These are phyloP conservation scores for Rhodamnia rubescens DNA, from an alignment of 345 rosid genomes.

Conservation along the genomic window DNA sequence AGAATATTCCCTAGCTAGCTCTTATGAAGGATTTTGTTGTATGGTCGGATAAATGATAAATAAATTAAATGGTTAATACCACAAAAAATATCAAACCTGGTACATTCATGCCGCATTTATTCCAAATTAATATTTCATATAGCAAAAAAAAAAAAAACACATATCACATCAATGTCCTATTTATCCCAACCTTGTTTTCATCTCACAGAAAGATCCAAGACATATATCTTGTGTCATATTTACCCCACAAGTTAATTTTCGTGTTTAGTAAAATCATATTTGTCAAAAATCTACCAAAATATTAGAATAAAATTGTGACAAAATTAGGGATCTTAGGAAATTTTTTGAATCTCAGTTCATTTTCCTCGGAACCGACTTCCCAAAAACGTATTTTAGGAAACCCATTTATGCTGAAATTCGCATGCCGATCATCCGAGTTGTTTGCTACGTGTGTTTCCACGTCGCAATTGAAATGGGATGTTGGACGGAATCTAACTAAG, in stretches of 20 bases:
- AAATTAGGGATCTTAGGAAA: background rate
- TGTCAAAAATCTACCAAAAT: background rate
- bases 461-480: background rate
- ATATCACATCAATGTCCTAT: background rate
- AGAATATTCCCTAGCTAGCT: background rate
- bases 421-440: background rate
- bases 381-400: background rate
- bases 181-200: background rate
- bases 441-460: background rate
- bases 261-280: background rate
- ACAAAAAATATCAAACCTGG: background rate
- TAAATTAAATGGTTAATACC: background rate
- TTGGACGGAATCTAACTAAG: background rate
- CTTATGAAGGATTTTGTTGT: background rate
- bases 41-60: background rate
- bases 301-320: background rate
- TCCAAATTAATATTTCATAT: background rate
- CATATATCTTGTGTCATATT: background rate
- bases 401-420: background rate
- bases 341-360: background rate
- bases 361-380: accelerated
- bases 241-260: background rate
- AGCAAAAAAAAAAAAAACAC: background rate
- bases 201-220: background rate
- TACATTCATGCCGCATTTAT: background rate